Evolutionary conservation across 78 protist species (phyloP), one percentile per base, ranked within the genome.

Genomic region (Emiliania huxleyi): DNA sequence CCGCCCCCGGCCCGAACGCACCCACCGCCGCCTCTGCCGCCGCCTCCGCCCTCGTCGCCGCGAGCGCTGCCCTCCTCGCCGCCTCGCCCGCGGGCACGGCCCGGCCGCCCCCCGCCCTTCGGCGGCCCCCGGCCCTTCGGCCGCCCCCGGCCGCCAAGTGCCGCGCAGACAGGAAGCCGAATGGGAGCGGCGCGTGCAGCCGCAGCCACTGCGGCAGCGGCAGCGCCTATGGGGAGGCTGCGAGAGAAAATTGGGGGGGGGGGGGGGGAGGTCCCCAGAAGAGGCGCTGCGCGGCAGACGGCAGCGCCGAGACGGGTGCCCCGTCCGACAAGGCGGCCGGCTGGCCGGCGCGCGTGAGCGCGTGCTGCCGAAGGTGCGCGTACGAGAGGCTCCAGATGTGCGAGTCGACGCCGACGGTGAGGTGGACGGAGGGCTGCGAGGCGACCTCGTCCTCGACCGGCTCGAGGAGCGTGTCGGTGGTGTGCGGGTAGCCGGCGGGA

Each of bases 401-500:
- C 18, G 87, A 43, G 52, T 79, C 87, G 37, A 79, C 87, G 35
- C 87, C 87, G 12, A 79, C 19, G 87, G 87, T 79, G 26, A 79
- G 87, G 49, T 79, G 87, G 35, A 79, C 87, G 26, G 55, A 43
- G 37, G n/a, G n/a, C n/a, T n/a, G n/a, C n/a, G n/a, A n/a, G n/a
- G n/a, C n/a, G n/a, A 38, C 19, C 87, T 40, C n/a, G 15, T 35
- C 45, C 45, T 35, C 84, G 79, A 19, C 40, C 18, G 79, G n/a
- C 44, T 35, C 84, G 43, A 15, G 19, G 37, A 43, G 37, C 18
- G 87, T 79, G 87, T 43, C 52, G 15, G 87, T 79, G 52, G 2
- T 11, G 49, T 79, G 87, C 38, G 87, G 87, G 52, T 18, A 79
- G 87, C 55, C 87, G 35, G 87, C 87, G 29, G 87, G 87, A 15